Evolutionary conservation across 495 filamentous ascomycete species (phyloP).

Genomic region (Penicillium parvum): DNA sequence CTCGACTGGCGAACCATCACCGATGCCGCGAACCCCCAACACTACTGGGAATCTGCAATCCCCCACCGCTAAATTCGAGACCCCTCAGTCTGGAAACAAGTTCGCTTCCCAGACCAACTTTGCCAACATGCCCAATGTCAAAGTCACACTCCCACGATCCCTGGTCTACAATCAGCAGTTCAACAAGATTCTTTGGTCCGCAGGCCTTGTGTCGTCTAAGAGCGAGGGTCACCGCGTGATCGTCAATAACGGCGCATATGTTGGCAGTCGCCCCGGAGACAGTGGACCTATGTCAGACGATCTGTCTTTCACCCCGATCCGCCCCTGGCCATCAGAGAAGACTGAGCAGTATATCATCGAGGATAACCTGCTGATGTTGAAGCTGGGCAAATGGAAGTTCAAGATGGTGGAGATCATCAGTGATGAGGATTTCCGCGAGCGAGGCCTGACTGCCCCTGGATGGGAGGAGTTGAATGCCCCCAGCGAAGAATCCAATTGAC

Average conservation of each 20-base stretch:
- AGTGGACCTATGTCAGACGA: slow-evolving; percentile 50
- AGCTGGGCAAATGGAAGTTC: slow-evolving; percentile 77
- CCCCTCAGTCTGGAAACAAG: slow-evolving; percentile 37
- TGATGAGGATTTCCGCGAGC: slow-evolving; percentile 59
- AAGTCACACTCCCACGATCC: slow-evolving; percentile 62
- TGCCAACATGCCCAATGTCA: slow-evolving; percentile 43
- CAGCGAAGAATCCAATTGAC: not conserved
- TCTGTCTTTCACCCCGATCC: slow-evolving; percentile 60
- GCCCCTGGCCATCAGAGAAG: slow-evolving; percentile 52
- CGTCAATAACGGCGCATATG: slow-evolving; percentile 54
- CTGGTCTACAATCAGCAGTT: slow-evolving; percentile 60
- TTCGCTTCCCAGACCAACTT: slow-evolving; percentile 43
- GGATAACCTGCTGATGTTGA: slow-evolving; percentile 60
- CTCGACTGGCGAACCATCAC: slow-evolving; percentile 39
- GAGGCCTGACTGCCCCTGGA: slow-evolving; percentile 41
- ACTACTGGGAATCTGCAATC: slow-evolving; percentile 18
- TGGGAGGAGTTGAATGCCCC: slow-evolving; percentile 25
- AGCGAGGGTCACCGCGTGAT: slow-evolving; percentile 65
- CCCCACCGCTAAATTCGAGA: slow-evolving; percentile 22
- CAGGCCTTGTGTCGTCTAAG: slow-evolving; percentile 61
- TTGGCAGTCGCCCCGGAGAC: slow-evolving; percentile 57
- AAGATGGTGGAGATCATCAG: slow-evolving; percentile 66
- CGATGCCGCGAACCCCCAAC: slow-evolving; percentile 26
- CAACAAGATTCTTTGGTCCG: slow-evolving; percentile 59
- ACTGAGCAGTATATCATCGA: slow-evolving; percentile 60